A percentile compares a stretch with the other conserved stretches of the same genome.
Evolutionary conservation across 1,284 basidiomycete genomes (phyloP).

Genomic region (Tremellales sp.): DNA sequence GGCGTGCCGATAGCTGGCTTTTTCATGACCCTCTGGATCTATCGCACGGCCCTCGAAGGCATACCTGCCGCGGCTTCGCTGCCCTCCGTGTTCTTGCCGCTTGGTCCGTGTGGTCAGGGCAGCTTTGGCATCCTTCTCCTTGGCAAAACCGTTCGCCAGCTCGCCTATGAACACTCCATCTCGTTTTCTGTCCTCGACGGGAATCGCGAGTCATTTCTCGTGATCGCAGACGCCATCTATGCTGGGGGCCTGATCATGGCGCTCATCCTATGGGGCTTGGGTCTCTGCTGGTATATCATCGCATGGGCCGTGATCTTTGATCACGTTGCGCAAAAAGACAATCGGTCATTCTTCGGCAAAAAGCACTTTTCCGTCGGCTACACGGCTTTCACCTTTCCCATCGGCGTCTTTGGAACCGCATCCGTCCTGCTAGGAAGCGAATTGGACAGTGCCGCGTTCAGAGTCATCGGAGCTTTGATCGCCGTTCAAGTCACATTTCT

Average conservation of each 20-base stretch:
- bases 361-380: conserved; percentile 36
- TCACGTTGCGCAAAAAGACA: conserved; percentile 9
- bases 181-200: conserved; percentile 38
- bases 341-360: conserved; percentile 19
- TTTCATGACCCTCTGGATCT: conserved; percentile 58
- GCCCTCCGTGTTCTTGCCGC: conserved; percentile 59
- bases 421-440: conserved; percentile 56
- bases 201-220: conserved; percentile 21
- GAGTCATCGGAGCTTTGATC: conserved; percentile 56
- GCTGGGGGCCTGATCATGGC: conserved; percentile 35
- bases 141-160: conserved; percentile 50
- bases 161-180: conserved; percentile 49
- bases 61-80: conserved; percentile 53
- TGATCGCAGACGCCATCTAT: conserved; percentile 50
- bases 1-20: conserved; percentile 55
- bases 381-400: conserved; percentile 48
- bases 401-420: conserved; percentile 61
- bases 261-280: conserved; percentile 51
- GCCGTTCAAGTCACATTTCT: conserved; percentile 55
- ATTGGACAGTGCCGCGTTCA: conserved; percentile 56
- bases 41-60: conserved; percentile 48
- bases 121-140: conserved; percentile 59
- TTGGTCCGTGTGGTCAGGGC: conserved; percentile 59
- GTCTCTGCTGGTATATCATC: conserved; percentile 49
- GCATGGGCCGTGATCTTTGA: conserved; percentile 39